Percentiles rank a stretch among this genome's conserved stretches.
phyloP scores from a whole-genome alignment of 202 grass and related monocot genomes.

The Panicum hallii region DNA sequence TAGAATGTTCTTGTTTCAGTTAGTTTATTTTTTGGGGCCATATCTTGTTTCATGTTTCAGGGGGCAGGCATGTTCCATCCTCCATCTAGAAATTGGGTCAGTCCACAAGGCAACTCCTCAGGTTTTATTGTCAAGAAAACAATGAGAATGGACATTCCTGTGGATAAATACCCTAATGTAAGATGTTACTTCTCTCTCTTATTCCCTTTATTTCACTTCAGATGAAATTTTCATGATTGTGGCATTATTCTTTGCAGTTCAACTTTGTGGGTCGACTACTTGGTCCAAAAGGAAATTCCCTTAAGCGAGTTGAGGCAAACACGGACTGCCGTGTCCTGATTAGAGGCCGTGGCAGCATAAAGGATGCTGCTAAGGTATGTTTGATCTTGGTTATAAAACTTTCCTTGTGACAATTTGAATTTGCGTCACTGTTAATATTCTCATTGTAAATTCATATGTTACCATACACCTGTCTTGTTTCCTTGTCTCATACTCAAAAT shows the following conservation, averaged over 20 bases:
- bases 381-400: background rate
- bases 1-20: background rate
- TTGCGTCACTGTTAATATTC: background rate
- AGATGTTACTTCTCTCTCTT: background rate
- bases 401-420: background rate
- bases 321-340: slow-evolving; percentile 52
- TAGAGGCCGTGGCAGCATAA: slow-evolving; percentile 55
- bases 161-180: slow-evolving; percentile 55
- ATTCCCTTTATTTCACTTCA: background rate
- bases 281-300: slow-evolving; percentile 56
- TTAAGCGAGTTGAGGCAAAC: slow-evolving; percentile 52
- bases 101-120: slow-evolving; percentile 35
- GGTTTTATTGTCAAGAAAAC: slow-evolving; percentile 52
- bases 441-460: background rate
- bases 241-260: slow-evolving; percentile 32
- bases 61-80: slow-evolving; percentile 38
- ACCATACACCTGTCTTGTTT: background rate
- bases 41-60: slow-evolving; percentile 27
- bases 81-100: slow-evolving; percentile 45
- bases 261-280: slow-evolving; percentile 57
- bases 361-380: slow-evolving; percentile 46
- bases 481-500: background rate
- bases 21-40: background rate
- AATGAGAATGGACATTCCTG: slow-evolving; percentile 51
- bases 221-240: background rate